Evolutionary conservation across 345 rosid species (phyloP).

Genomic region (Litchi chinensis): DNA sequence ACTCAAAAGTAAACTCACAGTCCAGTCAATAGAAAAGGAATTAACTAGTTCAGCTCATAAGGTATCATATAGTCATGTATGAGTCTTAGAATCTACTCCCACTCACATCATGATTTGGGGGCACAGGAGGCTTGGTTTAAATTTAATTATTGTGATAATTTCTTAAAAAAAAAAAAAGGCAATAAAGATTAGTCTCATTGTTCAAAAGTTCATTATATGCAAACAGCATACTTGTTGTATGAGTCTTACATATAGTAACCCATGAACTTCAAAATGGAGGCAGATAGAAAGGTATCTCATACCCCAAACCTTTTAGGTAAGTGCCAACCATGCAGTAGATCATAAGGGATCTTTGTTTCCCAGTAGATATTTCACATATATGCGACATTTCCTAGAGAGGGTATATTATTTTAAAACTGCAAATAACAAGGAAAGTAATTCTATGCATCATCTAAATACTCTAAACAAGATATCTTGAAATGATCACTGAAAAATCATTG

Average conservation of each 20-base stretch:
- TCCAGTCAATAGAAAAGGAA: too few relatives aligned
- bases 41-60: too few relatives aligned
- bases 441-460: not conserved
- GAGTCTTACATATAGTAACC: not conserved
- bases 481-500: not conserved
- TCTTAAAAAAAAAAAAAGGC: too few relatives aligned
- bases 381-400: not conserved
- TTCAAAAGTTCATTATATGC: not conserved
- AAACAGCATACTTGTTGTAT: too few relatives aligned
- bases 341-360: not conserved
- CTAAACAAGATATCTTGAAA: not conserved
- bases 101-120: too few relatives aligned
- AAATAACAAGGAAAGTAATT: not conserved
- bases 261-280: not conserved
- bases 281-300: not conserved
- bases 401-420: not conserved
- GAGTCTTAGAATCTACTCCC: too few relatives aligned
- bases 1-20: too few relatives aligned
- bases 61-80: too few relatives aligned
- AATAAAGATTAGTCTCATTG: slow-evolving; percentile 1
- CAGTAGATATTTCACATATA: not conserved
- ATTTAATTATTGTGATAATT: too few relatives aligned
- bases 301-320: not conserved
- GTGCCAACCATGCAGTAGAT: not conserved
- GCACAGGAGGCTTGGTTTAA: too few relatives aligned